A percentile compares a stretch with the other conserved stretches of the same genome.
Evolutionary conservation across 129 eudicot species (phyloP).

Genomic region (Flaveria sonorensis): DNA sequence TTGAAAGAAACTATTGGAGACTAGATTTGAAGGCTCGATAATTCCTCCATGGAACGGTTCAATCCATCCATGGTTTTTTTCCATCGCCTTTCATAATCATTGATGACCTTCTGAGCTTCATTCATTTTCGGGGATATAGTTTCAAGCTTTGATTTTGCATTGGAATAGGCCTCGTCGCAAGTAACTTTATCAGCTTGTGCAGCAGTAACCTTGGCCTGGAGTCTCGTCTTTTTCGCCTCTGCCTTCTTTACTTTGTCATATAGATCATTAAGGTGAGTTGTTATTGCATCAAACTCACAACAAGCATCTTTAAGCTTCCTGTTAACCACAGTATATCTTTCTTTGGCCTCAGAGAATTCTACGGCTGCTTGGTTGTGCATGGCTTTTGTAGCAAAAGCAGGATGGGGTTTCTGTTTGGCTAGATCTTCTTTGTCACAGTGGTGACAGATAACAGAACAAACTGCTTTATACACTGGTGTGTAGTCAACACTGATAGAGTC

Average conservation of each 20-base stretch:
- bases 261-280: background rate
- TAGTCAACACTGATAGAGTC: background rate
- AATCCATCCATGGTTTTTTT: background rate
- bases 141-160: background rate
- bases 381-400: constrained; percentile 6
- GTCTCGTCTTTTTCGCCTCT: background rate
- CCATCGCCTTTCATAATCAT: background rate
- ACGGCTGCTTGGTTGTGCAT: background rate
- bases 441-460: constrained; percentile 1
- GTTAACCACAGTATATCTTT: background rate
- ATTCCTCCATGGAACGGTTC: background rate
- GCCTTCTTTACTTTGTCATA: background rate
- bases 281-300: background rate
- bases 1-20: background rate
- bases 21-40: constrained; percentile 1
- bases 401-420: background rate
- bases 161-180: background rate
- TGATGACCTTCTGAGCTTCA: background rate
- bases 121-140: background rate
- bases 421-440: background rate
- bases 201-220: background rate
- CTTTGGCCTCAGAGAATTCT: background rate
- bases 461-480: background rate
- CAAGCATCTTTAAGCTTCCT: background rate
- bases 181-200: background rate